phyloP scores from a whole-genome alignment of 495 filamentous ascomycete species.

The Xylaria venustula region DNA sequence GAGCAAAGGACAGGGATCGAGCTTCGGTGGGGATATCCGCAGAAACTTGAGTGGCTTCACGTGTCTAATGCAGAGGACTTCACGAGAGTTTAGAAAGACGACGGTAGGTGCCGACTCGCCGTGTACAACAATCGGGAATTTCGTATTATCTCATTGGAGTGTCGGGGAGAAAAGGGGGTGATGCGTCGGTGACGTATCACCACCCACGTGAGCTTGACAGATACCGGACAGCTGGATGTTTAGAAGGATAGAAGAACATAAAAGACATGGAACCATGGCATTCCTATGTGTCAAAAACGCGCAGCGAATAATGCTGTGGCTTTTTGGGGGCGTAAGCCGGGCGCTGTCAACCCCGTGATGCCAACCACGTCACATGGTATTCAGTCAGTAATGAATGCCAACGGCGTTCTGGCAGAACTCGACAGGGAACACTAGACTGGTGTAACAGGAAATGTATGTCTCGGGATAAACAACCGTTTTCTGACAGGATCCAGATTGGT shows the following conservation, averaged over 20 bases:
- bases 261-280: background rate
- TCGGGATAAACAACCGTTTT: background rate
- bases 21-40: constrained; percentile 12
- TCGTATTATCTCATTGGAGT: background rate
- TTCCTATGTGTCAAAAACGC: no score
- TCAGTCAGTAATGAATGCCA: background rate
- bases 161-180: background rate
- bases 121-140: background rate
- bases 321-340: background rate
- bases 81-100: background rate
- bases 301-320: background rate
- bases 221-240: background rate
- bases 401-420: background rate
- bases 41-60: background rate
- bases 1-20: background rate
- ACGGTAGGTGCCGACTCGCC: background rate
- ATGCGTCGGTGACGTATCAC: background rate
- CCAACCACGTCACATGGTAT: no score
- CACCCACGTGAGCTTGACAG: constrained; percentile 1
- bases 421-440: background rate
- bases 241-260: no score
- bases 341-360: background rate
- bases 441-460: constrained; percentile 9
- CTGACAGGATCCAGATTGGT: background rate
- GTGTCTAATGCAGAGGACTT: background rate